Evolutionary conservation across 2,329 filamentous ascomycete genomes (phyloP), one percentile per base, ranked within the genome.

Genomic region (Didymellaceae sp.): DNA sequence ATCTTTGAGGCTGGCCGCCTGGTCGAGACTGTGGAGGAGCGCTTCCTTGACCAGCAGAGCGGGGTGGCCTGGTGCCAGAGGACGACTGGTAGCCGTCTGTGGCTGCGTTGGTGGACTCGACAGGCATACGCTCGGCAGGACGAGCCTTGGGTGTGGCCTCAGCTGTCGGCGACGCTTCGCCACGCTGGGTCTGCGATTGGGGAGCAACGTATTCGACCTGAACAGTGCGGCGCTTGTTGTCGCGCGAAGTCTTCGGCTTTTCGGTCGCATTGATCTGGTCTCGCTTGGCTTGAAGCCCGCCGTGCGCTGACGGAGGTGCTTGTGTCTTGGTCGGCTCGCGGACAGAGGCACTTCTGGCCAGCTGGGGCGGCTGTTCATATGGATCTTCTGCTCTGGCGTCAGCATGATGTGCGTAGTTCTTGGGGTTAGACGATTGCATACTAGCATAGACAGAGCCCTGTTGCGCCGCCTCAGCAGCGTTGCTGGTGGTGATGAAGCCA

Each of bases 171-270:
- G 72, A 74, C 25, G 70, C 57, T 46, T 84, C 84, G 22, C 89
- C 91, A 58, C 93, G 85, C 55, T 87, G 83, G 0, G 93, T 97
- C 67, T 93, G 86, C 5, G 91, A 95, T 20, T 87, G 86, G 18
- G 94, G 94, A 16, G 92, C 89, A 48, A 97, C 94, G 73, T 99
- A 99, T 77, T 99, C 94, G 54, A 99, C 90, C 75, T 99, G 94
- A 0, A 99, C 91, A 0, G 94, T 99, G 63, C 92, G 86, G 49
- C 94, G 86, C 76, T 97, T 97, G 65, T 88, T 88, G 70, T 97
- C 92, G 61, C 91, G 88, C 24, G 79, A 74, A 6, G 81, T 76
- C 71, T 89, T 89, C 32, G 84, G 82, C 65, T 86, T 86, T 22
- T 84, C 77, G 33, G 79, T 84, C 6, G 83, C 78, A 45, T 91